These are phyloP conservation scores for Miscanthus sacchariflorus DNA, from an alignment of 202 grass and related monocot species.

Conservation along the genomic window DNA sequence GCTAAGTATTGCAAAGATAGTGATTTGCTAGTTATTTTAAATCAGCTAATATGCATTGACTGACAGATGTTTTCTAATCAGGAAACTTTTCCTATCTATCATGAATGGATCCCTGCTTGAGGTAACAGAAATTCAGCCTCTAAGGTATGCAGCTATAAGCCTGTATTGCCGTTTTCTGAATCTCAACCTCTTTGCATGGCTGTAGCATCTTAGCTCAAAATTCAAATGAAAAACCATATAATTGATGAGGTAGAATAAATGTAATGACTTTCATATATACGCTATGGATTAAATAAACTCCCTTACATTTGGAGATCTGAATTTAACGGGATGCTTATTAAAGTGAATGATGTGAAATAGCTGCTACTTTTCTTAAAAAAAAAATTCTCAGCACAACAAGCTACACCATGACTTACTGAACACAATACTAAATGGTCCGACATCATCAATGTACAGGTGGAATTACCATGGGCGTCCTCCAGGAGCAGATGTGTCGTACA, in stretches of 20 bases:
- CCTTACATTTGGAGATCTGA: slow-evolving; percentile 10
- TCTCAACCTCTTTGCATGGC: slow-evolving; percentile 24
- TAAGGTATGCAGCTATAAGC: slow-evolving; percentile 59
- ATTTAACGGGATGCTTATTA: neutral
- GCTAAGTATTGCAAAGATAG: slow-evolving; percentile 11
- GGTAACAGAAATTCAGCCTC: slow-evolving; percentile 86
- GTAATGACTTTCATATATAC: slow-evolving; percentile 19
- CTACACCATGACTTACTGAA: slow-evolving; percentile 5
- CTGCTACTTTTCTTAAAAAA: slow-evolving; percentile 16
- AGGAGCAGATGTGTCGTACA: slow-evolving; percentile 84
- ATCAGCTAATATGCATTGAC: slow-evolving; percentile 34
- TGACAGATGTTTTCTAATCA: slow-evolving; percentile 57
- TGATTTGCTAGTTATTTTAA: slow-evolving; percentile 15
- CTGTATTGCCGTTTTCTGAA: neutral
- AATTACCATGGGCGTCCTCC: slow-evolving; percentile 80
- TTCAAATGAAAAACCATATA: slow-evolving; percentile 31
- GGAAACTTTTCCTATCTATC: slow-evolving; percentile 79
- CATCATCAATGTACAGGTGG: slow-evolving; percentile 63
- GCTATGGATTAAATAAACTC: neutral
- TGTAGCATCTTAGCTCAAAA: slow-evolving; percentile 43
- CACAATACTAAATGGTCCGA: slow-evolving; percentile 20
- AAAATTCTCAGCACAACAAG: slow-evolving; percentile 8
- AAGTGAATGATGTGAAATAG: slow-evolving; percentile 13
- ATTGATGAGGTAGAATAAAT: slow-evolving; percentile 18
- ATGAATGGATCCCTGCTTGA: slow-evolving; percentile 77